Evolutionary conservation across 805 yeast genomes (phyloP).

Genomic region (Starmerella geochares): DNA sequence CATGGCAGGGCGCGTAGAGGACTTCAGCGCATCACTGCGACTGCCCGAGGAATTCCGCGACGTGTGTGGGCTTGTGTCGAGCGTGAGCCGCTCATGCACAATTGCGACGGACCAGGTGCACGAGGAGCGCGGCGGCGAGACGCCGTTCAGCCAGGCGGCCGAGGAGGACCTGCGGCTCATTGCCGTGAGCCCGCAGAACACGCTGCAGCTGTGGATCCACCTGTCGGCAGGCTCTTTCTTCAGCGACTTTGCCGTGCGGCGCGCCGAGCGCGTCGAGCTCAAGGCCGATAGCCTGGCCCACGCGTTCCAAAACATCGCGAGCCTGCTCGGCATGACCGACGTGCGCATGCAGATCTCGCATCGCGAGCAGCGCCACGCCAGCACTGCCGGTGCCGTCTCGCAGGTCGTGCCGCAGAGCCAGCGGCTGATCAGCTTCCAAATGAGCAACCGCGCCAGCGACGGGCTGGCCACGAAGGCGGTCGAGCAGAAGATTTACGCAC

Average conservation of each 20-base stretch:
- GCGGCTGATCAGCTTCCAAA: slow-evolving; percentile 15
- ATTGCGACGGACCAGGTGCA: slow-evolving; percentile 3
- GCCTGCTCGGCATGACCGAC: slow-evolving; percentile 22
- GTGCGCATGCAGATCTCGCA: slow-evolving; percentile 24
- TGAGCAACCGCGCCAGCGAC: slow-evolving; percentile 51
- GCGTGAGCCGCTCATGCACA: slow-evolving; percentile 13
- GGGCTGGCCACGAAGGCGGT: slow-evolving; percentile 25
- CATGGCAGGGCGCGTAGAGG: slow-evolving; percentile 14
- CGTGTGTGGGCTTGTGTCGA: slow-evolving; percentile 14
- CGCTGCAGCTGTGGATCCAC: slow-evolving; percentile 24
- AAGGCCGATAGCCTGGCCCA: slow-evolving; percentile 37
- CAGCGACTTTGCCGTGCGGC: slow-evolving; percentile 4
- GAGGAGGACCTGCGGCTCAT: slow-evolving; percentile 12
- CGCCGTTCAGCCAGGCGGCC: neutral
- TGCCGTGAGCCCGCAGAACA: slow-evolving; percentile 8
- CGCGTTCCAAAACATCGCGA: slow-evolving; percentile 30
- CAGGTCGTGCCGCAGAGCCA: slow-evolving; percentile 6
- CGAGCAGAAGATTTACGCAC: slow-evolving; percentile 48
- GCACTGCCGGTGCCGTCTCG: slow-evolving; percentile 5
- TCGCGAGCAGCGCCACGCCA: slow-evolving; percentile 32
- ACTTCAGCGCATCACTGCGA: slow-evolving; percentile 15
- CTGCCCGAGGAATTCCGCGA: slow-evolving; percentile 21
- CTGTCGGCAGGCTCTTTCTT: slow-evolving; percentile 15
- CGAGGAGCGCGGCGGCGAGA: neutral
- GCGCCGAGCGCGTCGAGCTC: slow-evolving; percentile 17